phyloP scores from a whole-genome alignment of 2,329 filamentous ascomycete genomes.

The Seiridium unicorne region DNA sequence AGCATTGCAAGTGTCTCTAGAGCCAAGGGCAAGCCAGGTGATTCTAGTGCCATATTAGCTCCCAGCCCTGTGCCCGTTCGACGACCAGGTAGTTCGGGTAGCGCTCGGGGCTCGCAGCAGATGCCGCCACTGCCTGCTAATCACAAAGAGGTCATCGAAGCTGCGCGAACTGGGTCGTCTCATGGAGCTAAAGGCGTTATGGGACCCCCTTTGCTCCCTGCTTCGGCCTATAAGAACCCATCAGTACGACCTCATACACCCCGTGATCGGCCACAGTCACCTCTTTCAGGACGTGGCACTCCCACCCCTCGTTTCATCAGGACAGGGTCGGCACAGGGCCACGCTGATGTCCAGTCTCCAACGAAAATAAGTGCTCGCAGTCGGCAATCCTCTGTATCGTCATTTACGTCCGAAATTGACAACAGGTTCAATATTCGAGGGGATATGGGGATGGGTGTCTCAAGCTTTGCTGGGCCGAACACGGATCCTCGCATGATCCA shows the following conservation, averaged over 20 bases:
- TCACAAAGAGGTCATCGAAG: slow-evolving; percentile 81
- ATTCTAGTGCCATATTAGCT: slow-evolving; percentile 31
- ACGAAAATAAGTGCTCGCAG: slow-evolving; percentile 39
- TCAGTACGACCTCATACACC: slow-evolving; percentile 60
- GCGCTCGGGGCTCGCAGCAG: slow-evolving; percentile 47
- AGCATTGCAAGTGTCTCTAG: slow-evolving; percentile 42
- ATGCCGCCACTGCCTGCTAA: slow-evolving; percentile 77
- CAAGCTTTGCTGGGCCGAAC: slow-evolving; percentile 60
- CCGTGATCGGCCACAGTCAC: slow-evolving; percentile 40
- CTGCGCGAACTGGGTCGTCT: slow-evolving; percentile 62
- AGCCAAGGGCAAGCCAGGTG: slow-evolving; percentile 33
- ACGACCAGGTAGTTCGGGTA: slow-evolving; percentile 73
- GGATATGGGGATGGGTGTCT: slow-evolving; percentile 50
- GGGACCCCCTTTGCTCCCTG: slow-evolving; percentile 82
- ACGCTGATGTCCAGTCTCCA: slow-evolving; percentile 47
- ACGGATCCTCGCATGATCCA: slow-evolving; percentile 98
- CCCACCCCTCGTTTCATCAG: slow-evolving; percentile 54
- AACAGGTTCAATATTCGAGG: slow-evolving; percentile 79
- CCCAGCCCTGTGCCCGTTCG: slow-evolving; percentile 35
- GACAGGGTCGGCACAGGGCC: slow-evolving; percentile 45
- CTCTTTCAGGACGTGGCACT: slow-evolving; percentile 50
- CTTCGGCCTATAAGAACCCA: slow-evolving; percentile 61
- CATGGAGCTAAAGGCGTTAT: slow-evolving; percentile 54
- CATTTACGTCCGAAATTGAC: slow-evolving; percentile 92
- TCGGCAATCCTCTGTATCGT: slow-evolving; percentile 85